These are phyloP conservation scores for Chaetomium globosum DNA, from an alignment of 2,329 filamentous ascomycete species.

Conservation along the genomic window DNA sequence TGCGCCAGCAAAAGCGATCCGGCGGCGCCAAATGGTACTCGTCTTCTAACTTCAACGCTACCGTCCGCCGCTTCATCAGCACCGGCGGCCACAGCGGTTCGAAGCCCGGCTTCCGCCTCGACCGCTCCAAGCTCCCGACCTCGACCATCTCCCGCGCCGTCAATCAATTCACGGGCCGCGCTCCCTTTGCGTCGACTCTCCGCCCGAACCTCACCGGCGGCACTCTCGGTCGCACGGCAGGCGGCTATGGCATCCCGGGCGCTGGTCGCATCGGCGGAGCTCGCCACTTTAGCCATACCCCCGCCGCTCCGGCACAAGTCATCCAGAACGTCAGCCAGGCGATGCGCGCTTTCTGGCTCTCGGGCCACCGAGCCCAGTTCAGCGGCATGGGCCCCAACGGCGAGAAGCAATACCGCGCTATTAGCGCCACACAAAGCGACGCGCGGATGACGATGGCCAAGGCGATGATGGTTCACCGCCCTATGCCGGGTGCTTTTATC, in stretches of 20 bases:
- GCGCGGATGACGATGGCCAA: constrained; percentile 64
- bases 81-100: constrained; percentile 44
- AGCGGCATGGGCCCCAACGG: constrained; percentile 75
- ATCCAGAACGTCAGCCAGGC: constrained; percentile 94
- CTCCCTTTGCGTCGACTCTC: constrained; percentile 85
- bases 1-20: constrained; percentile 54
- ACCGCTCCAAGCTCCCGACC: constrained; percentile 53
- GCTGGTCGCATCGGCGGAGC: constrained; percentile 70
- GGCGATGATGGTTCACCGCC: constrained; percentile 51
- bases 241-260: constrained; percentile 78
- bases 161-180: constrained; percentile 68
- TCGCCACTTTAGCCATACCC: constrained; percentile 87
- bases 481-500: constrained; percentile 74
- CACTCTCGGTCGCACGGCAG: constrained; percentile 78
- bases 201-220: constrained; percentile 92
- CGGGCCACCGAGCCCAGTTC: constrained; percentile 84
- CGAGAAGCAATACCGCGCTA: constrained; percentile 75
- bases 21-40: constrained; percentile 53
- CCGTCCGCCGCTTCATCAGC: constrained; percentile 57
- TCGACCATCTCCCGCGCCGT: constrained; percentile 56
- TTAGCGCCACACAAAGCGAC: constrained; percentile 75
- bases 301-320: constrained; percentile 83
- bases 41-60: constrained; percentile 49
- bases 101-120: constrained; percentile 45
- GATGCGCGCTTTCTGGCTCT: constrained; percentile 88